Evolutionary conservation across 2,329 filamentous ascomycete genomes (phyloP).

Genomic region (Zymoseptoria crescenta): DNA sequence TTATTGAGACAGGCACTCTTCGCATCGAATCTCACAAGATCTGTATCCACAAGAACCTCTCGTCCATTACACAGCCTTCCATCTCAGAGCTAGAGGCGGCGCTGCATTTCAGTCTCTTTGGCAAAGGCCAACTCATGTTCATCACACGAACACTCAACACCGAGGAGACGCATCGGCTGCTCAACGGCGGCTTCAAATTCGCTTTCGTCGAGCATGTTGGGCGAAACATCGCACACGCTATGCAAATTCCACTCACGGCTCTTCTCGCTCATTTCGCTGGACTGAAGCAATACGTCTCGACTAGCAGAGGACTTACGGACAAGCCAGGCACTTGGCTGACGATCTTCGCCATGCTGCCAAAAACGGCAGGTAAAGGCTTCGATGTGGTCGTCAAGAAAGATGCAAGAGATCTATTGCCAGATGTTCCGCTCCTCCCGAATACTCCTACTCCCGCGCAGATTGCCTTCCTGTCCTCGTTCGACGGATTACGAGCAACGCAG

Average conservation of each 20-base stretch:
- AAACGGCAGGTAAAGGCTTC: conserved; percentile 30
- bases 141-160: conserved; percentile 58
- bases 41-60: conserved; percentile 5
- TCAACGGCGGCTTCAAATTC: conserved; percentile 71
- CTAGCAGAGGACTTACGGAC: conserved; percentile 26
- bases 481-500: conserved; percentile 19
- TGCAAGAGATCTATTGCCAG: conserved; percentile 37
- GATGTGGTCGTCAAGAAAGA: conserved; percentile 38
- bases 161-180: conserved; percentile 55
- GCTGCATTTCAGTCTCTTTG: conserved; percentile 39
- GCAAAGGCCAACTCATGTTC: conserved; percentile 73
- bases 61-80: conserved; percentile 1
- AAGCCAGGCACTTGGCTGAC: conserved; percentile 35
- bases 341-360: conserved; percentile 30
- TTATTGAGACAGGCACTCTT: conserved; percentile 30
- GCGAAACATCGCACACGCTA: conserved; percentile 59
- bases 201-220: conserved; percentile 61
- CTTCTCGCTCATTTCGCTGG: conserved; percentile 54
- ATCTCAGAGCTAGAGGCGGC: conserved; percentile 36
- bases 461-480: conserved; percentile 29
- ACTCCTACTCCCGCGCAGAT: conserved; percentile 28
- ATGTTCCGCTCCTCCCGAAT: conserved; percentile 32
- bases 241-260: conserved; percentile 62
- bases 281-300: conserved; percentile 54
- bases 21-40: conserved; percentile 13